Conservation (phyloP, 352 stramenopile species). For the Globisporangium nodosum region DNA sequence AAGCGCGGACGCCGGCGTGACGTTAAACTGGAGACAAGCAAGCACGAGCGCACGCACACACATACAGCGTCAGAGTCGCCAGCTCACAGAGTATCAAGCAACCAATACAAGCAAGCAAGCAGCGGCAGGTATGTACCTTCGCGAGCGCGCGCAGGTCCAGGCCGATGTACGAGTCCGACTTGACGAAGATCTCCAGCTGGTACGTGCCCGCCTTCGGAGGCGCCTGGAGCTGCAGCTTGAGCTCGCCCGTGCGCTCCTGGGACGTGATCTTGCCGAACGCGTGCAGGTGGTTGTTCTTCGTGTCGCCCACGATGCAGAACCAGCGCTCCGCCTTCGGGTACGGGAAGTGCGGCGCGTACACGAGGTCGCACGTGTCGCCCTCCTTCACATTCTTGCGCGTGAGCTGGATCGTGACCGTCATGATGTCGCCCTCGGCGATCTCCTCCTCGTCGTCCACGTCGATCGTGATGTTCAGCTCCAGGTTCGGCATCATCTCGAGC, state of each 20-base stretch:
- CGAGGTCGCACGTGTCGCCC: conserved; percentile 91
- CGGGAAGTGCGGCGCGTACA: conserved; percentile 96
- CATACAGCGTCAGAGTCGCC: conserved; percentile 13
- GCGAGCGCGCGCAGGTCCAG: conserved; percentile 92
- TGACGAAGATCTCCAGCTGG: conserved; percentile 97
- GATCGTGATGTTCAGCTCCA: conserved; percentile 90
- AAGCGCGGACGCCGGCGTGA: conserved; percentile 89
- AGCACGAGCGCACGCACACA: conserved; percentile 3
- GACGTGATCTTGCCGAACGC: conserved; percentile 95
- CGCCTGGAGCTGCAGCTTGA: conserved; percentile 96
- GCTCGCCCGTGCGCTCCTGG: conserved; percentile 80
- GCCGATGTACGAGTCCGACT: conserved; percentile 97
- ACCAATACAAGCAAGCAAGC: background rate
- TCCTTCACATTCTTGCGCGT: conserved; percentile 96
- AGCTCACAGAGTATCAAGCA: background rate
- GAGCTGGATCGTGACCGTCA: conserved; percentile 96
- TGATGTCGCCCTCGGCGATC: conserved; percentile 98
- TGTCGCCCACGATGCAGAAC: conserved; percentile 95
- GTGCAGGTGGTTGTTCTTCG: conserved; percentile 93
- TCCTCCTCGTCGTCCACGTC: conserved; percentile 90
- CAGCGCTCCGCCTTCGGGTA: conserved; percentile 95
- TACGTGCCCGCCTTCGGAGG: conserved; percentile 92
- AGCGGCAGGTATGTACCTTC: conserved; percentile 43
- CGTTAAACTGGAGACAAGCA: conserved; percentile 75
- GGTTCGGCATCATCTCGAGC: conserved; percentile 92